Percentiles rank a stretch among this genome's conserved stretches.
phyloP scores from a whole-genome alignment of 2,329 filamentous ascomycete genomes.

The Bipolaris zeicola region DNA sequence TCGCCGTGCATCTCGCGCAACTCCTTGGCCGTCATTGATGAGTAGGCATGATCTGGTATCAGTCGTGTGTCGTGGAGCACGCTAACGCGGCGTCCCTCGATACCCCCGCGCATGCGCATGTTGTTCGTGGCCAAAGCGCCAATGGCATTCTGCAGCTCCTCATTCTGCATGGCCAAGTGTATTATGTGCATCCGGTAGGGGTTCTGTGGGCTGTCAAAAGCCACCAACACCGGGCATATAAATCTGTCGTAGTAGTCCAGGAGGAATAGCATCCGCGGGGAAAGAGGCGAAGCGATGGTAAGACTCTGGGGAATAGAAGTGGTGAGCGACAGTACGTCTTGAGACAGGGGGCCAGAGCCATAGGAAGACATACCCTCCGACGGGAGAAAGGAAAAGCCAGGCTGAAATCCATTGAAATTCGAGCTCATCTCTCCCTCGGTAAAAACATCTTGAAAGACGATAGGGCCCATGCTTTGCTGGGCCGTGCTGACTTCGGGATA shows the following conservation, averaged over 20 bases:
- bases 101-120: slow-evolving; percentile 79
- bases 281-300: slow-evolving; percentile 63
- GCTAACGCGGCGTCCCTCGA: slow-evolving; percentile 51
- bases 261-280: slow-evolving; percentile 82
- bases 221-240: slow-evolving; percentile 89
- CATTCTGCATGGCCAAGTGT: slow-evolving; percentile 75
- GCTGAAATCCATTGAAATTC: slow-evolving; percentile 46
- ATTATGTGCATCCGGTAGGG: slow-evolving; percentile 86
- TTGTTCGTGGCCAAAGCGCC: slow-evolving; percentile 90
- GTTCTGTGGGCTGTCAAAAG: slow-evolving; percentile 81
- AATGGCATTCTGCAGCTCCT: slow-evolving; percentile 88
- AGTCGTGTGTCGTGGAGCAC: slow-evolving; percentile 38
- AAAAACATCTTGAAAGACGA: slow-evolving; percentile 48
- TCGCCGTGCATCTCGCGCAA: slow-evolving; percentile 55
- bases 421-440: slow-evolving; percentile 48
- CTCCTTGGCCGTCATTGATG: slow-evolving; percentile 45
- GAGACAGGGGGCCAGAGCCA: slow-evolving; percentile 47
- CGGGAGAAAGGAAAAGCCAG: slow-evolving; percentile 48
- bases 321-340: slow-evolving; percentile 48
- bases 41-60: slow-evolving; percentile 47
- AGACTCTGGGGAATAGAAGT: slow-evolving; percentile 52
- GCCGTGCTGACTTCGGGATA: slow-evolving; percentile 49
- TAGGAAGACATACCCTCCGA: slow-evolving; percentile 50
- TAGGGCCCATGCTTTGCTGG: slow-evolving; percentile 43
- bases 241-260: slow-evolving; percentile 93